These are phyloP conservation scores for Hemileccinum impolitum DNA, from an alignment of 768 basidiomycete genomes.

Conservation along the genomic window DNA sequence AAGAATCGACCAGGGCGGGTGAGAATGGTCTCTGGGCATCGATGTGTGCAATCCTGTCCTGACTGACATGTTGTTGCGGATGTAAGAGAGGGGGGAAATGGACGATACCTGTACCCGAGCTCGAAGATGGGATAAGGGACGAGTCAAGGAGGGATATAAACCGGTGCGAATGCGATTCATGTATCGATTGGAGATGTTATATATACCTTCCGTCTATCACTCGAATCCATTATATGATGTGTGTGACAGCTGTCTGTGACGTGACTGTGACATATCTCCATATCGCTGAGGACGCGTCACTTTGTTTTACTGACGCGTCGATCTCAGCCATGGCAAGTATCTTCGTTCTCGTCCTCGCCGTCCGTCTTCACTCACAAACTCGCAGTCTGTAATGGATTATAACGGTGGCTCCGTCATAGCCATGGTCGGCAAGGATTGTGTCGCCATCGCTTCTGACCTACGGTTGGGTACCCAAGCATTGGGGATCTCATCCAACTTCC, in stretches of 20 bases:
- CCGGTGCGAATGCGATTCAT: constrained; percentile 11
- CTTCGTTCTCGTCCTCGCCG: neutral
- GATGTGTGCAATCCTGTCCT: constrained; percentile 57
- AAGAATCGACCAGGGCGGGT: constrained; percentile 61
- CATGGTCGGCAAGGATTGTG: constrained; percentile 99
- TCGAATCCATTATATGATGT: neutral
- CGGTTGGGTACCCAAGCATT: constrained; percentile 86
- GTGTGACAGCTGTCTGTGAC: constrained; percentile 4
- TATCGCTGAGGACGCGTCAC: constrained; percentile 25
- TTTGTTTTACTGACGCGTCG: constrained; percentile 22
- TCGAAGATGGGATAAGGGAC: constrained; percentile 14
- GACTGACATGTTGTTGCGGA: neutral
- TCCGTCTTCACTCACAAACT: constrained; percentile 1
- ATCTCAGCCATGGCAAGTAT: constrained; percentile 24
- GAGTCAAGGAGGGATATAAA: constrained; percentile 4
- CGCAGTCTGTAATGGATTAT: constrained; percentile 82
- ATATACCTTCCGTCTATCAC: too few species aligned
- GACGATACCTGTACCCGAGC: constrained; percentile 20
- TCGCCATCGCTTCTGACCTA: constrained; percentile 95
- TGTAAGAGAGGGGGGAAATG: neutral
- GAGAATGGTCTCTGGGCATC: constrained; percentile 49
- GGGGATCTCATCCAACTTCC: constrained; percentile 87
- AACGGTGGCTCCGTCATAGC: constrained; percentile 99
- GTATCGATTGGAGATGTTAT: too few species aligned
- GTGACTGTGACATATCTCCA: constrained; percentile 10